Evolutionary conservation across 2,329 filamentous ascomycete species (phyloP).

Genomic region (Phialemoniopsis sp.): DNA sequence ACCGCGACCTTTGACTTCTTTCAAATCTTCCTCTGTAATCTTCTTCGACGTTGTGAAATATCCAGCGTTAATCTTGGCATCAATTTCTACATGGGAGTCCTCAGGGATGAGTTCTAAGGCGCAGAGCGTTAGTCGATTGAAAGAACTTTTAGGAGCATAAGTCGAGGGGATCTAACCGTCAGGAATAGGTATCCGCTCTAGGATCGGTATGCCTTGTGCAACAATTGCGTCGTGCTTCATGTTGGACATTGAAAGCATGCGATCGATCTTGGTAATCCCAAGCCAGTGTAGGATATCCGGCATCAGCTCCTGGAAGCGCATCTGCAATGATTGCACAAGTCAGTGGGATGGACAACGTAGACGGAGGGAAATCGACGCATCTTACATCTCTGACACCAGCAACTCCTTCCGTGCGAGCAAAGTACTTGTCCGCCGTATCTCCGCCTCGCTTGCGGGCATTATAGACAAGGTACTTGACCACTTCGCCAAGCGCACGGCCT

Average conservation of each 20-base stretch:
- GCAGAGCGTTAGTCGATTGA: slow-evolving; percentile 87
- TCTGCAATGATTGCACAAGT: slow-evolving; percentile 26
- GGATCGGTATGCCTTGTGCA: slow-evolving; percentile 58
- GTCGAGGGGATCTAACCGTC: background rate
- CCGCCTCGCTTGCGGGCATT: slow-evolving; percentile 77
- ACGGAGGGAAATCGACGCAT: too few species aligned
- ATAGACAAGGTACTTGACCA: slow-evolving; percentile 84
- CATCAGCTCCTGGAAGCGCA: slow-evolving; percentile 98
- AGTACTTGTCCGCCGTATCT: slow-evolving; percentile 86
- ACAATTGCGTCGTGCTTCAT: slow-evolving; percentile 93
- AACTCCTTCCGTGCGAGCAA: slow-evolving; percentile 96
- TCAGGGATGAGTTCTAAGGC: slow-evolving; percentile 92
- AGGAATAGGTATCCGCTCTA: background rate
- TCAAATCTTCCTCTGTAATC: too few species aligned
- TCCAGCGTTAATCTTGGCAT: slow-evolving; percentile 96
- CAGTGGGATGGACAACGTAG: too few species aligned
- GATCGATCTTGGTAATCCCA: slow-evolving; percentile 96
- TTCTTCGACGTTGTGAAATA: slow-evolving; percentile 23
- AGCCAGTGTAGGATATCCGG: slow-evolving; percentile 97
- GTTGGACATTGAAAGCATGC: slow-evolving; percentile 97
- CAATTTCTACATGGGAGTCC: slow-evolving; percentile 96
- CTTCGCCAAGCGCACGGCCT: slow-evolving; percentile 88
- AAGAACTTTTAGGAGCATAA: slow-evolving; percentile 43
- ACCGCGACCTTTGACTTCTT: too few species aligned
- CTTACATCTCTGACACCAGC: slow-evolving; percentile 76